These are phyloP conservation scores for Dovyalis caffra DNA, from an alignment of 345 rosid genomes.

Conservation along the genomic window DNA sequence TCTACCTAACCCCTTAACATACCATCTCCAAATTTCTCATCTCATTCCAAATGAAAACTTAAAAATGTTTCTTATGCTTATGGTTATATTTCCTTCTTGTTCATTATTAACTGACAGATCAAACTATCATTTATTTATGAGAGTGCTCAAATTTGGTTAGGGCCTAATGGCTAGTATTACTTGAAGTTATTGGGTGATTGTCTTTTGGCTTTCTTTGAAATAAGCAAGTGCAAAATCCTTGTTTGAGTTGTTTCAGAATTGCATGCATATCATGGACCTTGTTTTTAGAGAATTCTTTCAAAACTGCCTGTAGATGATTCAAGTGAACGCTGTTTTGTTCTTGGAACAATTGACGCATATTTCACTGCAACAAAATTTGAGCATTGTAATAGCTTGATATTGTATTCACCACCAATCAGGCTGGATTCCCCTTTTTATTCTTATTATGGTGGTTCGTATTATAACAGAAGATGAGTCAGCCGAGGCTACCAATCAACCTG, in stretches of 20 bases:
- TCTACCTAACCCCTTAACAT: background rate
- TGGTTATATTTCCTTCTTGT: background rate
- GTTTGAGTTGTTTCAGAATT: background rate
- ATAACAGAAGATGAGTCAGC: conserved; percentile 75
- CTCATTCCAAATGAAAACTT: background rate
- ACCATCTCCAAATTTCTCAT: too few relatives aligned
- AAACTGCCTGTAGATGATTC: background rate
- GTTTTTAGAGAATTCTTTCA: background rate
- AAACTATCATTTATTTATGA: background rate
- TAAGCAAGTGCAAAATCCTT: background rate
- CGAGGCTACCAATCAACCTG: conserved; percentile 41
- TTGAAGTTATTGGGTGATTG: background rate
- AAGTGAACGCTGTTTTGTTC: background rate
- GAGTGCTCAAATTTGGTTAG: background rate
- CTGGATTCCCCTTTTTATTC: background rate
- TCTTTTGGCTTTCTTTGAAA: background rate
- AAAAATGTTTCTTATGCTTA: background rate
- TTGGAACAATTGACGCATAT: background rate
- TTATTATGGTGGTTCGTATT: conserved; percentile 4
- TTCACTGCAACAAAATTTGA: background rate
- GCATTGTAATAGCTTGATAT: background rate
- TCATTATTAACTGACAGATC: background rate
- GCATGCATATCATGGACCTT: background rate
- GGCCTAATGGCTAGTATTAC: background rate
- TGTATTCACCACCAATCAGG: background rate